Base-by-base conservation (phyloP, 2,329 filamentous ascomycete genomes). In the Madurella fahalii region DNA sequence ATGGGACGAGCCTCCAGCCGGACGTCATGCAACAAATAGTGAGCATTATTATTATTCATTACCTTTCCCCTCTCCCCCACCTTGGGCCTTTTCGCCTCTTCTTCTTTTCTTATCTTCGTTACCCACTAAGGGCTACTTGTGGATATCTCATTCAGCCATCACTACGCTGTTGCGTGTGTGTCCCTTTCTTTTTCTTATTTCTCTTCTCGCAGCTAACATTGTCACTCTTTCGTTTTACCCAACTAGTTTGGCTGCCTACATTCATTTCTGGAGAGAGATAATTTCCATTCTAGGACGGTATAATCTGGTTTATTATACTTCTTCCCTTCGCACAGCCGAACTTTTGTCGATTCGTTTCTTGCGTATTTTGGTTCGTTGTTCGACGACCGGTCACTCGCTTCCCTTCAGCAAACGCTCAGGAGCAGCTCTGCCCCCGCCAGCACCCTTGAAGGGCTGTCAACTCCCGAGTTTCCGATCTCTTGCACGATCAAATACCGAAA, bases 231-330 rank as follows among this genome's bases (percentile, higher is more conserved):
- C 64, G 65, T 71, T 63, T 63, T 69, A 68, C 69, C 70, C 72
- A 73, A 72, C 72, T 73, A 77, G 77, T 73, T 80, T 80, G 78
- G 78, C 76, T 79, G 74, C 75, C 76, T 74, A 76, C 77, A 69
- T 71, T 79, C 75, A 71, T 81, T 80, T 76, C 58, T 53, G 52
- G 63, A 67, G 60, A 65, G 58, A 66, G 62, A 68, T 62, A 63
- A 58, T 61, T 66, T 65, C 55, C 60, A 59, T 58, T 68, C 61
- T 61, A 59, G 18, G 60, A 66, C 65, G 62, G 68, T 70, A 67
- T 71, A 68, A 69, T 70, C 68, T 68, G 64, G 64, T 66, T 64
- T 62, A 63, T 63, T 65, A 66, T 66, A 63, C 66, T 66, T 58
- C 54, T 62, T 59, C 61, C 64, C 50, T 64, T 64, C 44, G 43